Base-by-base conservation (phyloP, 768 basidiomycete species). In the Boletus vermiculosoides region DNA sequence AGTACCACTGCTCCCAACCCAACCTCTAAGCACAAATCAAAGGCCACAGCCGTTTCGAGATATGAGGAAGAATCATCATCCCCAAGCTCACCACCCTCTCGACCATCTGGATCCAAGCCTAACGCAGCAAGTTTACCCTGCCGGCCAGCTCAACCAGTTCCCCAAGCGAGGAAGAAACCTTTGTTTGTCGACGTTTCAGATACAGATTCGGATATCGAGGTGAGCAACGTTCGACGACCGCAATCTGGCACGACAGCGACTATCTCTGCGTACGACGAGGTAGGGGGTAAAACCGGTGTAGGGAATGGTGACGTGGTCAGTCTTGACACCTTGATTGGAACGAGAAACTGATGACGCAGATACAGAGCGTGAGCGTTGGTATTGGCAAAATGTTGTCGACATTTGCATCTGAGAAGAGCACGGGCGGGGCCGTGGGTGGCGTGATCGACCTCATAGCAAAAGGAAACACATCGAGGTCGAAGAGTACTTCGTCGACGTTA, bases 151-250 rank as follows among this genome's bases (percentile, higher is more conserved):
- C 62, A 49, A 16, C 39, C 15, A 33, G 31, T 18, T 28, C 46
- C 28, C 1, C 50, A 5, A 22, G 16, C 54, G 18, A 58, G 31
- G 30, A 68, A 61, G 41, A 62, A 57, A 16, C 57, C 61, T 3
- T 44, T 56, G 28, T 69, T 65, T 16, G 59, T 69, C 28, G 53
- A 66, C 18, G 61, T 71, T 20, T 69, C 66, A 13, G 69, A 70
- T 37, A 9, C 63, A 11, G 66, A 65, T 31, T 59, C 63, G 25
- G 68, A 61, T 6, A 44, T 68, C 1, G 63, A 58, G 31, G 56
- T 57, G 36, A 70, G 54, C 55, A 52, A 61, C 15, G 12, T 61
- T 40, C 59, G 52, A 45, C 30, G 20, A 6, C 37, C 49, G 2
- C 11, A 33, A 9, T 30, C 48, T 23, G 42, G 50, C 10, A 44